Evolutionary conservation across 2,329 filamentous ascomycete genomes (phyloP).

Genomic region (Pestalotiopsis sp.): DNA sequence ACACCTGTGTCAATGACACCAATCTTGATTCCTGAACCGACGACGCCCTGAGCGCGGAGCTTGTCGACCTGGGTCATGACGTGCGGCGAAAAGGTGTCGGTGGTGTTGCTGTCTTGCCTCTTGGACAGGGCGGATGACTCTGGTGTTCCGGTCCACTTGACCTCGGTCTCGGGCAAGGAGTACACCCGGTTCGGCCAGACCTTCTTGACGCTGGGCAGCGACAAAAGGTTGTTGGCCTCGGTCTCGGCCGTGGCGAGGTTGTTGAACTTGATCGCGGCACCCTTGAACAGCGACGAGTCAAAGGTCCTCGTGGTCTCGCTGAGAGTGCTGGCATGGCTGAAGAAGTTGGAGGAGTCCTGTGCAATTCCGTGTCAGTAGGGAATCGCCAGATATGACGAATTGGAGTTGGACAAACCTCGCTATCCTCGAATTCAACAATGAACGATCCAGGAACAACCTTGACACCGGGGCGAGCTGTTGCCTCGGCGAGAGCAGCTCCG

Average conservation of each 20-base stretch:
- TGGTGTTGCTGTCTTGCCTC: constrained; percentile 30
- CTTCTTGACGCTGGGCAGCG: constrained; percentile 46
- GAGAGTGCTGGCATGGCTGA: constrained; percentile 37
- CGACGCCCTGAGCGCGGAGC: constrained; percentile 48
- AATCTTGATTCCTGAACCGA: constrained; percentile 54
- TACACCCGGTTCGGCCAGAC: constrained; percentile 51
- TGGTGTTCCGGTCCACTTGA: constrained; percentile 44
- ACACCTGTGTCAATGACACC: constrained; percentile 57
- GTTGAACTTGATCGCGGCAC: constrained; percentile 54
- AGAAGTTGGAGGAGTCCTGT: constrained; percentile 44
- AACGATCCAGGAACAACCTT: constrained; percentile 45
- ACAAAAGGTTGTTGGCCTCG: constrained; percentile 40
- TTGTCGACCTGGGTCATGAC: constrained; percentile 59
- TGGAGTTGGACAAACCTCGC: constrained; percentile 38
- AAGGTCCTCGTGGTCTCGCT: constrained; percentile 49
- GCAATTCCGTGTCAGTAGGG: neutral
- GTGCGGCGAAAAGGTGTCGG: constrained; percentile 50
- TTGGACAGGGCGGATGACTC: constrained; percentile 29
- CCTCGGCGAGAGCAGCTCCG: constrained; percentile 9
- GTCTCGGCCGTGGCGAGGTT: constrained; percentile 46
- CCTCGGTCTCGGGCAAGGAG: constrained; percentile 43
- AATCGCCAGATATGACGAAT: neutral
- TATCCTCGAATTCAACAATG: constrained; percentile 55
- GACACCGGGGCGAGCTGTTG: neutral
- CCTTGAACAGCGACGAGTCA: constrained; percentile 54